Conservation (phyloP, 1,139 yeast genomes). For the Diutina sp. region DNA sequence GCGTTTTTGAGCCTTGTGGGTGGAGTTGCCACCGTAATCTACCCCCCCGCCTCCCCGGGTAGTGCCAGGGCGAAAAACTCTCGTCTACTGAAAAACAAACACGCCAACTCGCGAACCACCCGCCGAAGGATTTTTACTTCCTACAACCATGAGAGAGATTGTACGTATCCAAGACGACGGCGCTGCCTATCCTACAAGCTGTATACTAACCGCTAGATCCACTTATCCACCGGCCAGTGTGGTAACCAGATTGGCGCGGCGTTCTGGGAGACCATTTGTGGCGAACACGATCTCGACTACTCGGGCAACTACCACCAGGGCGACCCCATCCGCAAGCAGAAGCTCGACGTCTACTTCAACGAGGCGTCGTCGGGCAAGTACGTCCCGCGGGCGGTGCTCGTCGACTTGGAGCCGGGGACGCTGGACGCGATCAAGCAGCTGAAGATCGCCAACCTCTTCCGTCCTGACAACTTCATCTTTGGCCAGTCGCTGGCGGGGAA, state of each 20-base stretch:
- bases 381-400: slow-evolving; percentile 87
- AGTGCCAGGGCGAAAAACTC: not conserved
- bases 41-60: not conserved
- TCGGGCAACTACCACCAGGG: slow-evolving; percentile 67
- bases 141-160: slow-evolving; percentile 40
- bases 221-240: slow-evolving; percentile 96
- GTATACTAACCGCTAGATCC: slow-evolving; percentile 45
- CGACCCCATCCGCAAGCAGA: slow-evolving; percentile 52
- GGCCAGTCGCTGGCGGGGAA: slow-evolving; percentile 92
- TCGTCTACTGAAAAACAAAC: slow-evolving; percentile 1
- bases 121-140: not conserved
- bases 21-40: not conserved
- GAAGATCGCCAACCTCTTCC: slow-evolving; percentile 66
- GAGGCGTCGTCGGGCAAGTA: slow-evolving; percentile 72
- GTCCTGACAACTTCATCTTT: slow-evolving; percentile 82
- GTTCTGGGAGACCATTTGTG: slow-evolving; percentile 95
- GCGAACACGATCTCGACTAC: slow-evolving; percentile 88
- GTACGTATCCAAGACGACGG: slow-evolving; percentile 19
- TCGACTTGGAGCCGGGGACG: slow-evolving; percentile 90
- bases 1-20: too few relatives aligned
- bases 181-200: not conserved
- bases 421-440: slow-evolving; percentile 75
- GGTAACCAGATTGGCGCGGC: slow-evolving; percentile 99
- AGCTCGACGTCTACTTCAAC: slow-evolving; percentile 37
- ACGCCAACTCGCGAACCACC: not conserved